Evolutionary conservation across 106 monocot species (phyloP).

Genomic region (Acorus gramineus): DNA sequence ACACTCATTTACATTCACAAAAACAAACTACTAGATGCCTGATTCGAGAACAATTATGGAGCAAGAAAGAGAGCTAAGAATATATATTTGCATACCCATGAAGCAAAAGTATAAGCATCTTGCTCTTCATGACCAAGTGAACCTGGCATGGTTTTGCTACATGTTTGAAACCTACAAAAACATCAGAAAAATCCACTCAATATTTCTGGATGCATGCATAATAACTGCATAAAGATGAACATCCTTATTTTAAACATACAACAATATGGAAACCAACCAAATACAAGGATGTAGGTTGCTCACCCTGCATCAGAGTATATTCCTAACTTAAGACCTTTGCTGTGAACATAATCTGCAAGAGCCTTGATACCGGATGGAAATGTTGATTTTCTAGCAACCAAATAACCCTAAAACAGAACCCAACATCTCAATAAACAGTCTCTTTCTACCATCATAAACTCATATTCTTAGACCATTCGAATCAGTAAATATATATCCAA

Average conservation of each 20-base stretch:
- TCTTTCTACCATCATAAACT: no score
- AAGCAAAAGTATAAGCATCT: no score
- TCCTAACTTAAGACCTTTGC: constrained; percentile 69
- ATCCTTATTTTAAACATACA: background rate
- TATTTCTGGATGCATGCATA: constrained; percentile 15
- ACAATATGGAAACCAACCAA: no score
- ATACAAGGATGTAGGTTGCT: background rate
- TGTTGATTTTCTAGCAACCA: constrained; percentile 40
- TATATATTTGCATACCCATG: no score
- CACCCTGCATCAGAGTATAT: constrained; percentile 86
- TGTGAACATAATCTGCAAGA: constrained; percentile 75
- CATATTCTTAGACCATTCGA: background rate
- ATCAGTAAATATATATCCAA: background rate
- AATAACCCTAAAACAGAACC: constrained; percentile 34
- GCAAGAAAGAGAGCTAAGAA: background rate
- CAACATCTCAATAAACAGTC: no score
- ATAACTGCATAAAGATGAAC: background rate
- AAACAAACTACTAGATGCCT: no score
- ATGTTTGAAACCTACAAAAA: no score
- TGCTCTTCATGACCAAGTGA: no score
- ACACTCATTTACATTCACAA: no score
- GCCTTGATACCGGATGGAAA: constrained; percentile 82
- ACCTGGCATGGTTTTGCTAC: no score
- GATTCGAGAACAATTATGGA: background rate
- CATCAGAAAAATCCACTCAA: constrained; percentile 4